Percentiles rank a stretch among this genome's conserved stretches.
phyloP scores from a whole-genome alignment of 768 basidiomycete species.

The Cystobasidium onofrii region DNA sequence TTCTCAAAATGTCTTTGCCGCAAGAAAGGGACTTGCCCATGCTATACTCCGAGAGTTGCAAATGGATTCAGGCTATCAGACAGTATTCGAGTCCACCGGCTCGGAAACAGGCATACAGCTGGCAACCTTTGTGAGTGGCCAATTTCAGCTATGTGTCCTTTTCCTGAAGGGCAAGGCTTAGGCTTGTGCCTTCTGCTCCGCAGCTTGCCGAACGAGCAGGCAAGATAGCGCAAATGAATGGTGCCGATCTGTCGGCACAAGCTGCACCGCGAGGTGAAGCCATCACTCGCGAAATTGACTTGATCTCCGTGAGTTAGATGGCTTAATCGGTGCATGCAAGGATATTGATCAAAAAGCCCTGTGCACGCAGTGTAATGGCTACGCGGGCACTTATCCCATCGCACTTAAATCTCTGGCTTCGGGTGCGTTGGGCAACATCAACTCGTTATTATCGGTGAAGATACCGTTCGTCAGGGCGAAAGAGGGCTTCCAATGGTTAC shows the following conservation, averaged over 20 bases:
- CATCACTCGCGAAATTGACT: neutral
- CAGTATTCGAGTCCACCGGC: constrained; percentile 3
- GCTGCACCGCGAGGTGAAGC: neutral
- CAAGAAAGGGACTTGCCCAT: neutral
- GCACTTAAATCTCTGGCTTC: neutral
- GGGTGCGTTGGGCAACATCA: constrained; percentile 5
- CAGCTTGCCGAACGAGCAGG: constrained; percentile 17
- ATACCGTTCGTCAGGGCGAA: constrained; percentile 1
- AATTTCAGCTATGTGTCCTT: no score
- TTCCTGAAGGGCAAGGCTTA: no score
- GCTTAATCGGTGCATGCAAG: no score
- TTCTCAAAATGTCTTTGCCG: neutral
- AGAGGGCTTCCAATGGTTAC: neutral
- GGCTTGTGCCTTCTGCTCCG: neutral
- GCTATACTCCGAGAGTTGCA: neutral
- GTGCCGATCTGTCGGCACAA: neutral
- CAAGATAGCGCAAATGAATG: constrained; percentile 8
- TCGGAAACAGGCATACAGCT: constrained; percentile 13
- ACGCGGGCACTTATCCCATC: constrained; percentile 1
- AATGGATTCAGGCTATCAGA: neutral
- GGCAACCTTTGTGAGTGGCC: constrained; percentile 1
- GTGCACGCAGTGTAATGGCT: neutral
- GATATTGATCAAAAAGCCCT: no score
- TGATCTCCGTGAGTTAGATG: neutral
- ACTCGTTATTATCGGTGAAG: neutral